These are phyloP conservation scores for Trichoderma semiorbis DNA, from an alignment of 2,329 filamentous ascomycete genomes.

Conservation along the genomic window DNA sequence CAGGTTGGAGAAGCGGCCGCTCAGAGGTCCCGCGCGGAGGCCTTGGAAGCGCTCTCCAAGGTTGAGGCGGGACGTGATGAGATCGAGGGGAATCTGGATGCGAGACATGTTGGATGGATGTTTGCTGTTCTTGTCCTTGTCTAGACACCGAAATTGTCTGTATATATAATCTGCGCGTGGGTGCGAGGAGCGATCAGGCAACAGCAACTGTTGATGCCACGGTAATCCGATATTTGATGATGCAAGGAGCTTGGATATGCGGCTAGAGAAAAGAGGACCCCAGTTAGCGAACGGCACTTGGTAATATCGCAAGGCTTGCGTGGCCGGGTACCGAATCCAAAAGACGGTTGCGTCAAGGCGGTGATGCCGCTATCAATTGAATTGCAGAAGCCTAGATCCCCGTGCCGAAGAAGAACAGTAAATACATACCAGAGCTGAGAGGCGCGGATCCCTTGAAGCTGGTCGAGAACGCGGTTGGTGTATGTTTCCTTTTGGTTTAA, in stretches of 20 bases:
- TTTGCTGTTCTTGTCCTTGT: not conserved
- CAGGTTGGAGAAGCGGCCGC: conserved; percentile 85
- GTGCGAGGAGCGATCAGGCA: conserved; percentile 1
- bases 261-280: not conserved
- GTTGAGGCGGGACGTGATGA: conserved; percentile 86
- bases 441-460: not conserved
- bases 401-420: no score
- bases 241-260: conserved; percentile 7
- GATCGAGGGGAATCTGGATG: conserved; percentile 89
- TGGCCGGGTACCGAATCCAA: conserved; percentile 12
- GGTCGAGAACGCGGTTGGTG: not conserved
- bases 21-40: conserved; percentile 74
- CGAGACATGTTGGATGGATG: conserved; percentile 61
- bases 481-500: not conserved
- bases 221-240: not conserved
- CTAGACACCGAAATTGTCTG: not conserved
- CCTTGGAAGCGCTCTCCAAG: conserved; percentile 79
- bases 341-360: not conserved
- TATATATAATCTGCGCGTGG: not conserved
- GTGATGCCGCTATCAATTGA: not conserved
- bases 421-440: not conserved
- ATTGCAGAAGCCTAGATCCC: not conserved
- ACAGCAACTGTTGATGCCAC: conserved; percentile 9
- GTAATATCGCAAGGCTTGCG: not conserved
- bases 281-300: not conserved